A percentile compares a stretch with the other conserved stretches of the same genome.
These are phyloP conservation scores for Chrysoporthe puriensis DNA, from an alignment of 2,329 filamentous ascomycete genomes.

Conservation along the genomic window DNA sequence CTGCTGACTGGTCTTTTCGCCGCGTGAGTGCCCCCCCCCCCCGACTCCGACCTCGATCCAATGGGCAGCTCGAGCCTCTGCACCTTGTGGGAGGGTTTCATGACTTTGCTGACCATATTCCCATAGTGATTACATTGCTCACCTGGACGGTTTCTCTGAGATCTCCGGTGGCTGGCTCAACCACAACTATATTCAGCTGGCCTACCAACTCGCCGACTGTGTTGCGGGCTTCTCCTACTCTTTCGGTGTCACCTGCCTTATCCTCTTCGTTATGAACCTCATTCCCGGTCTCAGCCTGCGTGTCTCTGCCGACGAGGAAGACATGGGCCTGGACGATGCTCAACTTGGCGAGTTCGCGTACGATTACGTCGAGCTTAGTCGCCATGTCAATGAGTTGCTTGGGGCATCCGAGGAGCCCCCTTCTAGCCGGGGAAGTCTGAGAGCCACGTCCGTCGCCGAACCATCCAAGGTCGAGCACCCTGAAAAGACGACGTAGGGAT, in stretches of 20 bases:
- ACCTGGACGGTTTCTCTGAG: conserved; percentile 68
- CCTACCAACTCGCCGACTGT: conserved; percentile 71
- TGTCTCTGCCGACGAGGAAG: conserved; percentile 68
- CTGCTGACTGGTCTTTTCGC: conserved; percentile 78
- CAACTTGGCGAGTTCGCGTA: conserved; percentile 84
- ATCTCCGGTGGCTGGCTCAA: conserved; percentile 71
- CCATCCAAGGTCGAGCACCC: conserved; percentile 9
- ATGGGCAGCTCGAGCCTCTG: no score
- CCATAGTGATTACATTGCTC: conserved; percentile 67
- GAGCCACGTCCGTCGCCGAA: conserved; percentile 16
- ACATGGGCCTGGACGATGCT: conserved; percentile 71
- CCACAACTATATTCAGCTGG: conserved; percentile 71
- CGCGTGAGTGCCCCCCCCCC: conserved; percentile 51
- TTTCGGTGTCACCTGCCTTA: conserved; percentile 69
- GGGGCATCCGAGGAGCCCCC: conserved; percentile 15
- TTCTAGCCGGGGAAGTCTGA: conserved; percentile 32
- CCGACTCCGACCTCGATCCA: background rate
- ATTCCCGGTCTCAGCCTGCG: conserved; percentile 72
- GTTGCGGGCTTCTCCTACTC: conserved; percentile 67
- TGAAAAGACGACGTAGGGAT: conserved; percentile 20
- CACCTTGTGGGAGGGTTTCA: no score
- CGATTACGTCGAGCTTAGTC: conserved; percentile 75
- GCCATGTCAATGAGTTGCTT: conserved; percentile 60
- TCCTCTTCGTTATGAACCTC: conserved; percentile 72
- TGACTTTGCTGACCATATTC: background rate